These are phyloP conservation scores for Scheffersomyces spartinae DNA, from an alignment of 805 yeast species.

Conservation along the genomic window DNA sequence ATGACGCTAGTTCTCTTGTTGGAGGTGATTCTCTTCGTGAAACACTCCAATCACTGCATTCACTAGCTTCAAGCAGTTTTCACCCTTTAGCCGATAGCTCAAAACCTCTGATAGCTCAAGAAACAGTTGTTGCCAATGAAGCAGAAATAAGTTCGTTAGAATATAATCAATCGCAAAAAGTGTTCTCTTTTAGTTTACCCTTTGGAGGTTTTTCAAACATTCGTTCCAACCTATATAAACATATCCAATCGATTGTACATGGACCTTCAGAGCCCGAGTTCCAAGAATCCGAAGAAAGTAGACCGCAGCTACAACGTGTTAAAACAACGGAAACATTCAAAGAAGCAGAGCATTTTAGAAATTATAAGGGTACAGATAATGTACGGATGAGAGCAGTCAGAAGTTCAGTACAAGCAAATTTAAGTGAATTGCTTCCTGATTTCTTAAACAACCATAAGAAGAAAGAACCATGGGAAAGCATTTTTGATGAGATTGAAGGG, in stretches of 20 bases:
- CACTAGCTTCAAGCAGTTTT: too few relatives aligned
- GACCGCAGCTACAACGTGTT: too few relatives aligned
- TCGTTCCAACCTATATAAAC: conserved; percentile 16
- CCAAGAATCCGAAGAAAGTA: conserved; percentile 6
- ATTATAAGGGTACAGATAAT: conserved; percentile 49
- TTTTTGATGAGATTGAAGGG: conserved; percentile 58
- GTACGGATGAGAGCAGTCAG: conserved; percentile 61
- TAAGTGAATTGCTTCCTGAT: conserved; percentile 29
- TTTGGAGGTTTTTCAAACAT: conserved; percentile 33
- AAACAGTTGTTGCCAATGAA: too few relatives aligned
- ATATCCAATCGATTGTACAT: conserved; percentile 12
- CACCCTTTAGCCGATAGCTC: too few relatives aligned
- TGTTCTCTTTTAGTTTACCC: conserved; percentile 49
- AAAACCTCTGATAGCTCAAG: too few relatives aligned
- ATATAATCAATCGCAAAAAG: conserved; percentile 29
- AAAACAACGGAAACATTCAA: conserved; percentile 50
- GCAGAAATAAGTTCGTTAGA: too few relatives aligned
- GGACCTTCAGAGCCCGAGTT: conserved; percentile 13
- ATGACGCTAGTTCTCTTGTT: too few relatives aligned
- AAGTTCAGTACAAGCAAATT: conserved; percentile 43
- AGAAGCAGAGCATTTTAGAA: conserved; percentile 47
- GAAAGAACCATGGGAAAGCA: conserved; percentile 26
- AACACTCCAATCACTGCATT: too few relatives aligned
- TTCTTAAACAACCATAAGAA: conserved; percentile 11
- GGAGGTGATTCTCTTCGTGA: too few relatives aligned